Conservation (phyloP, 2,329 filamentous ascomycete genomes). For the Aspergillus texensis region DNA sequence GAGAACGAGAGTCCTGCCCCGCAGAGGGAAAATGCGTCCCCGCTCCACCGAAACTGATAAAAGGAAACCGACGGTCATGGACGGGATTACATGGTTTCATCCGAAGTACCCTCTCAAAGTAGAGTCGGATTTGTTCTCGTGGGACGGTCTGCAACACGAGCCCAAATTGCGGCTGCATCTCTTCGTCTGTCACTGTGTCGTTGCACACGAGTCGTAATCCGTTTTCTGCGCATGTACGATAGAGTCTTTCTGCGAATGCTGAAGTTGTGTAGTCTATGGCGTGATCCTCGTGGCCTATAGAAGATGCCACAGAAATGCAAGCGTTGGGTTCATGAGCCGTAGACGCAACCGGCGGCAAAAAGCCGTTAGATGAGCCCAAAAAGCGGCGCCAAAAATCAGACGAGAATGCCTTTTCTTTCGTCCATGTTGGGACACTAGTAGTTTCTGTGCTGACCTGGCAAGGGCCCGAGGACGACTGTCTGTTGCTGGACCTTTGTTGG, state of each 20-base stretch:
- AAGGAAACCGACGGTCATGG: neutral
- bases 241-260: neutral
- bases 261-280: neutral
- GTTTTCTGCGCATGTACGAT: neutral
- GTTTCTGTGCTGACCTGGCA: too few relatives aligned
- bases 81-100: neutral
- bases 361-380: neutral
- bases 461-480: neutral
- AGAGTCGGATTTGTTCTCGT: neutral
- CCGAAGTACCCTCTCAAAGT: neutral
- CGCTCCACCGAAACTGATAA: neutral
- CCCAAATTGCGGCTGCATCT: neutral
- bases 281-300: neutral
- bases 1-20: neutral
- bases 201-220: neutral
- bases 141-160: neutral
- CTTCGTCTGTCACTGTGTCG: neutral
- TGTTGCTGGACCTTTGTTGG: neutral
- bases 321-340: neutral
- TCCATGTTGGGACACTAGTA: neutral
- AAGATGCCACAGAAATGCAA: too few relatives aligned
- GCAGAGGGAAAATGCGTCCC: neutral
- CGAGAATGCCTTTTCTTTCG: neutral
- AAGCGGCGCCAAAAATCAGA: conserved; percentile 1
- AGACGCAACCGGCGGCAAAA: neutral